Conservation (phyloP, 2,329 filamentous ascomycete species). For the Setomelanomma holmii region DNA sequence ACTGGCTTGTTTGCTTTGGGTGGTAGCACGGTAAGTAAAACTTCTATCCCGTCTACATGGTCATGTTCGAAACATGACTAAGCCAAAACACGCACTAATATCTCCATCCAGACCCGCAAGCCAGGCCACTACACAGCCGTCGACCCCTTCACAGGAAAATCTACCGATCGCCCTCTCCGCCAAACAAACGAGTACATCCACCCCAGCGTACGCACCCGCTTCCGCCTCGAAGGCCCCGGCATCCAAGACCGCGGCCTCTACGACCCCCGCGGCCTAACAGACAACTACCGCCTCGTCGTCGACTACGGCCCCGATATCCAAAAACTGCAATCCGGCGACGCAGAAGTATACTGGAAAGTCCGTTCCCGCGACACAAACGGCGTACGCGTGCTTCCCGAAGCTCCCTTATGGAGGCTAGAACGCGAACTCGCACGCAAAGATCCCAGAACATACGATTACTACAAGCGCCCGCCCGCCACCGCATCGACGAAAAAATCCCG, state of each 20-base stretch:
- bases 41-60: too few species aligned
- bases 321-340: constrained; percentile 32
- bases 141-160: constrained; percentile 52
- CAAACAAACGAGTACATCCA: constrained; percentile 62
- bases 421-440: constrained; percentile 52
- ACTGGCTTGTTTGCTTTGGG: constrained; percentile 57
- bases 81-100: neutral
- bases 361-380: constrained; percentile 46
- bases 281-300: constrained; percentile 57
- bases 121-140: constrained; percentile 57
- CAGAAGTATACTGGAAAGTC: constrained; percentile 54
- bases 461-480: constrained; percentile 45
- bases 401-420: constrained; percentile 54
- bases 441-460: constrained; percentile 51
- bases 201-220: constrained; percentile 55
- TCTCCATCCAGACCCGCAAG: constrained; percentile 46
- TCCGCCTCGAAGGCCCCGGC: constrained; percentile 56
- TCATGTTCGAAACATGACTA: neutral
- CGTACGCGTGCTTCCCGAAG: constrained; percentile 52
- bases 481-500: constrained; percentile 22
- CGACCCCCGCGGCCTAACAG: constrained; percentile 52
- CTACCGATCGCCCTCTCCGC: constrained; percentile 53
- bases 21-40: constrained; percentile 49
- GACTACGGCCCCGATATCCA: constrained; percentile 46
- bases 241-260: constrained; percentile 55